These are phyloP conservation scores for Neurospora sp. DNA, from an alignment of 495 filamentous ascomycete genomes.

Conservation along the genomic window DNA sequence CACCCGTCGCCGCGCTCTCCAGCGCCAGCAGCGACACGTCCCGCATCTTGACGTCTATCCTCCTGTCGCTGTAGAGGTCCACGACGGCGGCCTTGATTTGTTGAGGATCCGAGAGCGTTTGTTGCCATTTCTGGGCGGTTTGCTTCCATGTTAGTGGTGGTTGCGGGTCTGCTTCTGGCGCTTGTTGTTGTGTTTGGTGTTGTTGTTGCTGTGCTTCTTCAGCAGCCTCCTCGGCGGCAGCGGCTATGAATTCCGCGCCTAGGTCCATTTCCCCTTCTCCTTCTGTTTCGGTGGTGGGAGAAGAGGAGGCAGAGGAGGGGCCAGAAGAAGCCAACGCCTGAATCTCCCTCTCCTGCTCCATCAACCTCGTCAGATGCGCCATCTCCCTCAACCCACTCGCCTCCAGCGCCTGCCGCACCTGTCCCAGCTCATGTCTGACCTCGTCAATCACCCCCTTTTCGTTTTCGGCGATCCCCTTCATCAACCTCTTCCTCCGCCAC, in stretches of 20 bases:
- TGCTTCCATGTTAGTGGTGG: not conserved
- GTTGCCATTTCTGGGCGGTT: conserved; percentile 38
- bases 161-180: conserved; percentile 9
- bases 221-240: conserved; percentile 2
- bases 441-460: conserved; percentile 58
- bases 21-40: conserved; percentile 64
- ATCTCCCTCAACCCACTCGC: conserved; percentile 11
- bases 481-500: conserved; percentile 71
- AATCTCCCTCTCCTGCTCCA: not conserved
- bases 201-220: not conserved
- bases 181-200: not conserved
- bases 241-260: not conserved
- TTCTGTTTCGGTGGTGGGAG: not conserved
- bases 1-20: conserved; percentile 65
- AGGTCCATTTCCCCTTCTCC: not conserved
- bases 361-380: conserved; percentile 8
- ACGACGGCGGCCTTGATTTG: conserved; percentile 20
- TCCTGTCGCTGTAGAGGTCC: conserved; percentile 62
- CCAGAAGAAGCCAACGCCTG: not conserved
- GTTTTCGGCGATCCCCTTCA: conserved; percentile 62
- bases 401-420: conserved; percentile 15
- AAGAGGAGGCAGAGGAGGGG: not conserved
- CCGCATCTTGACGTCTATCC: conserved; percentile 55
- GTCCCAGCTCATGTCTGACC: conserved; percentile 39
- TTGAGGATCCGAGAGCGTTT: conserved; percentile 33